These are phyloP conservation scores for Fusarium graminum DNA, from an alignment of 2,329 filamentous ascomycete species.

Conservation along the genomic window DNA sequence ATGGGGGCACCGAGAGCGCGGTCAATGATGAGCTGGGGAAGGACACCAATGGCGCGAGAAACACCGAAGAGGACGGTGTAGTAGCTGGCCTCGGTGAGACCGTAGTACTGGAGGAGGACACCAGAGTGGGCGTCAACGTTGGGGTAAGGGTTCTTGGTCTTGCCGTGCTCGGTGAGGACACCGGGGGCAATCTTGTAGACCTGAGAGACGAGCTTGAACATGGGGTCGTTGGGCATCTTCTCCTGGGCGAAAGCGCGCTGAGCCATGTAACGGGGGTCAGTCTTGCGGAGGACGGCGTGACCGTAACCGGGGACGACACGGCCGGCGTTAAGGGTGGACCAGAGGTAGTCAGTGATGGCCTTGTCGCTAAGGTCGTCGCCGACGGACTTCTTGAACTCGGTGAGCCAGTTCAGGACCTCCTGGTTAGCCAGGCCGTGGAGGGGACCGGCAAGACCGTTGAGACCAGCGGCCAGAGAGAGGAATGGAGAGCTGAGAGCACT, in stretches of 20 bases:
- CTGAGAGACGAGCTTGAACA: conserved; percentile 99
- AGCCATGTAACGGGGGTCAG: conserved; percentile 97
- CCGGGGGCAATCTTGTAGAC: conserved; percentile 99
- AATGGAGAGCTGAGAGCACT: conserved; percentile 96
- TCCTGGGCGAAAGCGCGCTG: conserved; percentile 96
- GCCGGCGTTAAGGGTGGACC: conserved; percentile 92
- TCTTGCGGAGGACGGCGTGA: conserved; percentile 98
- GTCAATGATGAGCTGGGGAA: conserved; percentile 99
- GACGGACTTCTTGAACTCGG: conserved; percentile 96
- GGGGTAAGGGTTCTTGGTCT: conserved; percentile 99
- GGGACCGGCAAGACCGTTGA: conserved; percentile 97
- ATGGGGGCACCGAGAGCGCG: conserved; percentile 96
- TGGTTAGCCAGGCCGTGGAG: conserved; percentile 99
- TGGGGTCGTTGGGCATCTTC: conserved; percentile 95
- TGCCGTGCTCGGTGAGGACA: conserved; percentile 99
- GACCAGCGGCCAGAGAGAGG: conserved; percentile 94
- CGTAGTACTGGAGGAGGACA: conserved; percentile 99
- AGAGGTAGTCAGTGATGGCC: conserved; percentile 98
- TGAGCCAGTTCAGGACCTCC: conserved; percentile 99
- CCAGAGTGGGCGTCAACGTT: conserved; percentile 99
- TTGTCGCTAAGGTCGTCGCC: conserved; percentile 96
- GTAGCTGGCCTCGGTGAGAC: conserved; percentile 98
- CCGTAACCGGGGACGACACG: conserved; percentile 96
- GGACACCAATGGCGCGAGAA: conserved; percentile 95
- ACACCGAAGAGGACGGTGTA: conserved; percentile 99